Evolutionary conservation across 108 stramenopile species (phyloP).

Genomic region (Cyclotella kingstonii): DNA sequence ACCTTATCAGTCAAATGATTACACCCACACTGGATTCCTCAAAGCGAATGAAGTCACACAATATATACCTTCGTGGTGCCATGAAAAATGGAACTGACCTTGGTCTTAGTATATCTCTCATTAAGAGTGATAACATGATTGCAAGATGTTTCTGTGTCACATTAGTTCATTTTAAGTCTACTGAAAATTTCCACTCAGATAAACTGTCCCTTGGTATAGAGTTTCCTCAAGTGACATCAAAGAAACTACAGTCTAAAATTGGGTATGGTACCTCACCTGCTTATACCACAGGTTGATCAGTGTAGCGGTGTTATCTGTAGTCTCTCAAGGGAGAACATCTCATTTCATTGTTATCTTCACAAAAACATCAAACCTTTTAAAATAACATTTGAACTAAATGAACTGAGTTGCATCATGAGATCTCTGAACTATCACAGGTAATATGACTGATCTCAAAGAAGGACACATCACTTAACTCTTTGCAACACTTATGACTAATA

Average conservation of each 20-base stretch:
- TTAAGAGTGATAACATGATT: slow-evolving; percentile 72
- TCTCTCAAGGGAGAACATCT: too few species aligned
- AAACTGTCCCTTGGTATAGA: slow-evolving; percentile 38
- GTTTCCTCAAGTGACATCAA: slow-evolving; percentile 17
- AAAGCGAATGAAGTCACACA: slow-evolving; percentile 29
- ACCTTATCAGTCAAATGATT: slow-evolving; percentile 87
- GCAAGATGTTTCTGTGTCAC: slow-evolving; percentile 84
- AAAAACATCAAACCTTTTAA: too few species aligned
- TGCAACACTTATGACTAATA: too few species aligned
- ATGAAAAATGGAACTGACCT: slow-evolving; percentile 64
- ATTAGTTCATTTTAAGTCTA: slow-evolving; percentile 51
- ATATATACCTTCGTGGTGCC: slow-evolving; percentile 35
- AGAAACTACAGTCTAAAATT: slow-evolving; percentile 11
- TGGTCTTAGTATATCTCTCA: slow-evolving; percentile 66
- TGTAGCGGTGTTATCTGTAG: too few species aligned
- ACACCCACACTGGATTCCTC: slow-evolving; percentile 50
- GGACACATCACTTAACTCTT: too few species aligned
- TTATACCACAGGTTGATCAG: slow-evolving; percentile 27
- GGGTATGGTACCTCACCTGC: slow-evolving; percentile 31
- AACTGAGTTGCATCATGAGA: too few species aligned
- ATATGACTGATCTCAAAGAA: too few species aligned
- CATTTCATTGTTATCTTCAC: too few species aligned
- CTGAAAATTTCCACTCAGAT: slow-evolving; percentile 18
- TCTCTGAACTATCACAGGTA: too few species aligned
- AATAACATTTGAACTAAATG: too few species aligned